phyloP scores from a whole-genome alignment of 805 yeast genomes.

The Myxozyma kluyveri region DNA sequence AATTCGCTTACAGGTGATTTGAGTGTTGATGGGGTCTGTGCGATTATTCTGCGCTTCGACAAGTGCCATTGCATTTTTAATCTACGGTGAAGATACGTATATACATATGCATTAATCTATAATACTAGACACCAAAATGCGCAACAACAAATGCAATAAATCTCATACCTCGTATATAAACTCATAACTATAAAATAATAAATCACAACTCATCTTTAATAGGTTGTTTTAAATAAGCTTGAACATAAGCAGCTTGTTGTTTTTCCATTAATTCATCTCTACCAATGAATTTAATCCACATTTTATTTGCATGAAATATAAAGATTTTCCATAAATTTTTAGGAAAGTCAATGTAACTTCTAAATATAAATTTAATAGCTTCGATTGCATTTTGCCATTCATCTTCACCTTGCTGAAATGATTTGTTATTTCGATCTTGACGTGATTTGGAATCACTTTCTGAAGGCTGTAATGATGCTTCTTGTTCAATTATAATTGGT shows the following conservation, averaged over 20 bases:
- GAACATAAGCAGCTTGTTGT: background rate
- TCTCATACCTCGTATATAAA: no score
- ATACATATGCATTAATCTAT: no score
- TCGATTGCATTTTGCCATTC: slow-evolving; percentile 54
- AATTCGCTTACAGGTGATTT: no score
- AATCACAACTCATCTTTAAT: slow-evolving; percentile 12
- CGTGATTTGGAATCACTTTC: background rate
- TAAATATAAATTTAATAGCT: slow-evolving; percentile 63
- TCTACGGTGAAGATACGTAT: no score
- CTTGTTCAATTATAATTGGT: slow-evolving; percentile 35
- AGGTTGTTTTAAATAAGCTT: background rate
- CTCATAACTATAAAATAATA: no score
- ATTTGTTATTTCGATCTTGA: slow-evolving; percentile 8
- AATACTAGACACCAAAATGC: no score
- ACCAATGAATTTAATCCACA: slow-evolving; percentile 81
- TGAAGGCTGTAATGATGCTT: background rate
- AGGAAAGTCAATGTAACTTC: slow-evolving; percentile 71
- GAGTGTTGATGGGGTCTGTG: no score
- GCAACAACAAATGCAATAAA: no score
- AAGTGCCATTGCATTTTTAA: no score
- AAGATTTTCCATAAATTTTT: slow-evolving; percentile 51
- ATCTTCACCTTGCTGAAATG: slow-evolving; percentile 37
- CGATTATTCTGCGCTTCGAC: no score
- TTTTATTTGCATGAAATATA: slow-evolving; percentile 49
- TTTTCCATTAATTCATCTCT: slow-evolving; percentile 33